phyloP scores from a whole-genome alignment of 192 early-diverging fungal genomes.

The Gorgonomyces haynaldii region DNA sequence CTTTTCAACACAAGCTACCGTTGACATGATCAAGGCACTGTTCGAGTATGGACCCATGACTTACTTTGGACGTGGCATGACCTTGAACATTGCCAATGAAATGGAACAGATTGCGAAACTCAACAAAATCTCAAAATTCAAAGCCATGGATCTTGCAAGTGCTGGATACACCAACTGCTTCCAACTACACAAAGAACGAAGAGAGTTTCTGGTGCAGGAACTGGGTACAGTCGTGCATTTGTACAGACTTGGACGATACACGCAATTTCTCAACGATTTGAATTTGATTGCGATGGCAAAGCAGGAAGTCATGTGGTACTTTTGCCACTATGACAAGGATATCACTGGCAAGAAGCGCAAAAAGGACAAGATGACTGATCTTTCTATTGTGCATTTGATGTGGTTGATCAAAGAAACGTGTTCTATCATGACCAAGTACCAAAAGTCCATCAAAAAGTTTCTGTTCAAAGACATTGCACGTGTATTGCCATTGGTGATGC shows the following conservation, averaged over 20 bases:
- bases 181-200: conserved; percentile 9
- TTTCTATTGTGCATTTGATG: conserved; percentile 16
- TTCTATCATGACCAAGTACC: neutral
- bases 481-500: neutral
- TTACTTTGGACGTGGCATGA: neutral
- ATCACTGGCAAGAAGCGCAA: conserved; percentile 5
- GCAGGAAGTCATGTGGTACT: conserved; percentile 25
- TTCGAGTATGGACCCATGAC: conserved; percentile 10
- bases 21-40: conserved; percentile 14
- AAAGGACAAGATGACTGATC: conserved; percentile 13
- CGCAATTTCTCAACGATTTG: neutral
- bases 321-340: conserved; percentile 21
- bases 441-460: neutral
- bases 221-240: no score
- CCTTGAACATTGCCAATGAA: neutral
- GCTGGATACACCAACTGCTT: neutral
- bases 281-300: conserved; percentile 10
- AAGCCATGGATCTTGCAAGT: neutral
- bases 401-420: conserved; percentile 14
- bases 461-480: neutral
- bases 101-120: neutral
- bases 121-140: neutral
- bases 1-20: conserved; percentile 2
- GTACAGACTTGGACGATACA: no score
- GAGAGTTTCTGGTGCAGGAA: conserved; percentile 18